phyloP scores from a whole-genome alignment of 2,329 filamentous ascomycete genomes.

The Meredithiella fracta region DNA sequence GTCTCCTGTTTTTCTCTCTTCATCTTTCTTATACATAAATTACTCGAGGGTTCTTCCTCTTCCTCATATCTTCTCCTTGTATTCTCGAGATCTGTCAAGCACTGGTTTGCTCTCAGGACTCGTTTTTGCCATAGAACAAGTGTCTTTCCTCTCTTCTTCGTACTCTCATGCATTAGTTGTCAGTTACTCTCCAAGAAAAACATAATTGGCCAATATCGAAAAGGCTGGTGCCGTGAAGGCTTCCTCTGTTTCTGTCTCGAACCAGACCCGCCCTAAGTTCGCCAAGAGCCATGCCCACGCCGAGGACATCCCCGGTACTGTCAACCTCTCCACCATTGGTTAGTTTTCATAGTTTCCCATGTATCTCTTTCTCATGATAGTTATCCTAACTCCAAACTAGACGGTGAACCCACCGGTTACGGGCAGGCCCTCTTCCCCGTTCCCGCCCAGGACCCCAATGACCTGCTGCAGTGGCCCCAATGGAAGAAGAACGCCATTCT shows the following conservation, averaged over 20 bases:
- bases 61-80: neutral
- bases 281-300: slow-evolving; percentile 35
- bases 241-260: neutral
- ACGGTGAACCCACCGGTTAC: slow-evolving; percentile 42
- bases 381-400: slow-evolving; percentile 18
- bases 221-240: neutral
- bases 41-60: neutral
- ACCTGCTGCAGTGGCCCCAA: slow-evolving; percentile 40
- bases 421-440: slow-evolving; percentile 46
- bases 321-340: slow-evolving; percentile 29
- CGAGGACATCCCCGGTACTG: slow-evolving; percentile 38
- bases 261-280: neutral
- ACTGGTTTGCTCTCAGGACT: neutral
- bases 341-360: slow-evolving; percentile 10
- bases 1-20: neutral
- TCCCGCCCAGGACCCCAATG: slow-evolving; percentile 43
- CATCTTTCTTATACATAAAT: neutral
- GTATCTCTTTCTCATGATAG: neutral
- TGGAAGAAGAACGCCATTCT: slow-evolving; percentile 42
- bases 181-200: neutral
- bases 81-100: neutral
- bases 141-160: neutral
- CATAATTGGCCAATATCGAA: slow-evolving; percentile 8
- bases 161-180: neutral
- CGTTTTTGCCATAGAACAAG: neutral